A percentile compares a stretch with the other conserved stretches of the same genome.
Conservation (phyloP, 2,329 filamentous ascomycete genomes). For the Claviceps sp. region DNA sequence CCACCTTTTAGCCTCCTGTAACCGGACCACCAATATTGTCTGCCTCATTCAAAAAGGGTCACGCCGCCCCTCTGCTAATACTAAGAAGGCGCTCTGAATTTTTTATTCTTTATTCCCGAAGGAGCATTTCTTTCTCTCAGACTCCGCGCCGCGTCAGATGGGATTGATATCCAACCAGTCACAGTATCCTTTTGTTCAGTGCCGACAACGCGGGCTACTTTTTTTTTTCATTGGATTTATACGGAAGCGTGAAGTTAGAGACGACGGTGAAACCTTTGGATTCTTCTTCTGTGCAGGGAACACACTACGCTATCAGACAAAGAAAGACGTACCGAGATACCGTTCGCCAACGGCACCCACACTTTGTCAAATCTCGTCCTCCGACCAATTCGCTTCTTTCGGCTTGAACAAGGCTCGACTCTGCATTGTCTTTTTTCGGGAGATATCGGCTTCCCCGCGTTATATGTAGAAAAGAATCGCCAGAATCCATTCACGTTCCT, state of each 20-base stretch:
- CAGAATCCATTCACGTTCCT: background rate
- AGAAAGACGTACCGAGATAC: background rate
- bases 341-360: background rate
- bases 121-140: background rate
- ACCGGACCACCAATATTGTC: constrained; percentile 16
- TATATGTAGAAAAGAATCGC: background rate
- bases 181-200: background rate
- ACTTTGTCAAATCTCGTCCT: background rate
- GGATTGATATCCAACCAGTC: background rate
- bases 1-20: constrained; percentile 19
- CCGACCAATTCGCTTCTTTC: background rate
- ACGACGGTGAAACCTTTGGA: background rate
- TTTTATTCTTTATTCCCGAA: background rate
- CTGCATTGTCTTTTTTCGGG: background rate
- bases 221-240: background rate
- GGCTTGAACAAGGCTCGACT: background rate
- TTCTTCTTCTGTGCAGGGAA: no score
- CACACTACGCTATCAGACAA: background rate
- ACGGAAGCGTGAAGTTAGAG: background rate
- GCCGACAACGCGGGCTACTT: background rate
- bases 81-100: background rate
- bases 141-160: background rate
- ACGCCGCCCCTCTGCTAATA: constrained; percentile 3
- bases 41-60: constrained; percentile 6
- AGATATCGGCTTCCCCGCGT: background rate